A percentile compares a stretch with the other conserved stretches of the same genome.
These are phyloP conservation scores for Oleoguttula mirabilis DNA, from an alignment of 495 filamentous ascomycete species.

Conservation along the genomic window DNA sequence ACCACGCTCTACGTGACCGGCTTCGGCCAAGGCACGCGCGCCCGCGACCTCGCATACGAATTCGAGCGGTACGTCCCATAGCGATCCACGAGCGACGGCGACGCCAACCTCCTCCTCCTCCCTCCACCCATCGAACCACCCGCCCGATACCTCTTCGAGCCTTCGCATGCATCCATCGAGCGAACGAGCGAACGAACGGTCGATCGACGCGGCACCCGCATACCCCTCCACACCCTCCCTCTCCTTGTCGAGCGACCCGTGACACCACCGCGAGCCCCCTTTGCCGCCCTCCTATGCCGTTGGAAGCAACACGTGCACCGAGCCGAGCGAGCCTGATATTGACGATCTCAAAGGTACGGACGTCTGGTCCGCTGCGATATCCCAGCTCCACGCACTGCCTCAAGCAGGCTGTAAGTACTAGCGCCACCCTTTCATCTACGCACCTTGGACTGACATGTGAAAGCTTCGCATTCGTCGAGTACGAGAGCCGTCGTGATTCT, in stretches of 20 bases:
- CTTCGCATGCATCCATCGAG: neutral
- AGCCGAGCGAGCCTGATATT: constrained; percentile 9
- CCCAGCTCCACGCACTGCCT: constrained; percentile 83
- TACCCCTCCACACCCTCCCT: neutral
- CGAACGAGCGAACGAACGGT: constrained; percentile 5
- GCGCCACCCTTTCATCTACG: constrained; percentile 11
- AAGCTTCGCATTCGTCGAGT: constrained; percentile 98
- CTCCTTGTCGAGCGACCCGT: constrained; percentile 4
- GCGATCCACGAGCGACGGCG: constrained; percentile 9
- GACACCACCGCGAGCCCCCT: too few species aligned
- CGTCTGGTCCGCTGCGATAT: constrained; percentile 98
- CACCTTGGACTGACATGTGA: constrained; percentile 24
- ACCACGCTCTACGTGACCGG: constrained; percentile 95
- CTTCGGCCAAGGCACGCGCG: constrained; percentile 98
- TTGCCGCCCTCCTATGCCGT: too few species aligned
- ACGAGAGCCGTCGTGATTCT: constrained; percentile 96
- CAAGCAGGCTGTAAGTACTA: constrained; percentile 77
- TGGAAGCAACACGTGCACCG: too few species aligned
- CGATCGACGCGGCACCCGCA: neutral
- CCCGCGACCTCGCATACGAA: constrained; percentile 99
- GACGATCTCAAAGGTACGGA: constrained; percentile 60
- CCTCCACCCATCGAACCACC: neutral
- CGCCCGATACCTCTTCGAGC: neutral
- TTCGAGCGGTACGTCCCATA: constrained; percentile 90
- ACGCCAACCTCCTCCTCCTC: neutral